These are phyloP conservation scores for Psilocybe cyanescens DNA, from an alignment of 768 basidiomycete genomes.

Conservation along the genomic window DNA sequence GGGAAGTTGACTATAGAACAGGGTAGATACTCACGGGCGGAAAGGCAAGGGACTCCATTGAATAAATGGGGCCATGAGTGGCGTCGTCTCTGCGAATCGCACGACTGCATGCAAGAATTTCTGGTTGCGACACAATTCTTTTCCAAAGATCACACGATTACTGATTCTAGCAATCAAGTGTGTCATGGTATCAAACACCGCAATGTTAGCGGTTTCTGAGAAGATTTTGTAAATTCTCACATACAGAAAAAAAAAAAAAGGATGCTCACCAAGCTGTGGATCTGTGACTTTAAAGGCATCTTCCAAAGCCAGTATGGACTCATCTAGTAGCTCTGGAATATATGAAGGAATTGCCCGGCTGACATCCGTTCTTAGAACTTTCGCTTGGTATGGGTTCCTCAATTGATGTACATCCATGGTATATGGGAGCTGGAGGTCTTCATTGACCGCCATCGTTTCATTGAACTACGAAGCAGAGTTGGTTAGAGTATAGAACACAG, in stretches of 20 bases:
- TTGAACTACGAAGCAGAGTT: constrained; percentile 32
- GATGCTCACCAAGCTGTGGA: constrained; percentile 12
- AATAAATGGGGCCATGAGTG: constrained; percentile 38
- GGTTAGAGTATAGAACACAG: not conserved
- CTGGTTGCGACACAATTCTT: constrained; percentile 37
- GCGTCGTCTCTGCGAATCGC: constrained; percentile 35
- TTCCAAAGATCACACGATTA: constrained; percentile 42
- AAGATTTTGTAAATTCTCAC: not conserved
- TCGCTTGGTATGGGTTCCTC: constrained; percentile 36
- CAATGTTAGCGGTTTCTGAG: constrained; percentile 27
- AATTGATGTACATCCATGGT: constrained; percentile 41
- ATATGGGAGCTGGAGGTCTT: constrained; percentile 38
- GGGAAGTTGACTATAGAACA: not conserved
- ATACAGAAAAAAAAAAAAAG: not conserved
- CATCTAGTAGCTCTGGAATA: constrained; percentile 40
- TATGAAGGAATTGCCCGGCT: constrained; percentile 38
- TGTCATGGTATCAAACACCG: constrained; percentile 40
- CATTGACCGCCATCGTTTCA: constrained; percentile 35
- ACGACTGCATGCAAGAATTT: constrained; percentile 37
- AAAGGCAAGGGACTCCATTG: constrained; percentile 33
- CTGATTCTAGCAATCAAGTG: constrained; percentile 39
- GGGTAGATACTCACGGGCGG: constrained; percentile 30
- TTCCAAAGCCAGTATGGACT: constrained; percentile 33
- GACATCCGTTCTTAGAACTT: constrained; percentile 38
- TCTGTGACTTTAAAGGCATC: constrained; percentile 27